phyloP scores from a whole-genome alignment of 2,329 filamentous ascomycete species.

The Fusarium marasasianum region DNA sequence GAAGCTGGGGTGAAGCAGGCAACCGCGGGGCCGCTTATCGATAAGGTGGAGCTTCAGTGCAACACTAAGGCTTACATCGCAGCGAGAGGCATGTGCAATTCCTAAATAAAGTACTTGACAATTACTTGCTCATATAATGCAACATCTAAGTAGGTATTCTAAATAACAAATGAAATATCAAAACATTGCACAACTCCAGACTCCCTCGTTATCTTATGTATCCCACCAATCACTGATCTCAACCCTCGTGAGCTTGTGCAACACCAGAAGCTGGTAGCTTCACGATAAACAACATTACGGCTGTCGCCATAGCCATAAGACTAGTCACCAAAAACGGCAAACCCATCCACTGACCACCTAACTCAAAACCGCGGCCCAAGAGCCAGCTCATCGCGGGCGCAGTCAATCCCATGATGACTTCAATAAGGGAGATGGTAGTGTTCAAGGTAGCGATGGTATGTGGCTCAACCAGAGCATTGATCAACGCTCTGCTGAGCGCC shows the following conservation, averaged over 20 bases:
- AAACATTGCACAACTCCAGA: not conserved
- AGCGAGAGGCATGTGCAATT: not conserved
- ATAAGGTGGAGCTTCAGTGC: constrained; percentile 15
- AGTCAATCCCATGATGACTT: constrained; percentile 58
- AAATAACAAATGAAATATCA: not conserved
- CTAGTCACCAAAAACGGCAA: constrained; percentile 58
- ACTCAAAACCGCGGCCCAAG: constrained; percentile 55
- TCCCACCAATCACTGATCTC: not conserved
- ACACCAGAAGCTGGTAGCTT: constrained; percentile 37
- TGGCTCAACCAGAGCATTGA: constrained; percentile 63
- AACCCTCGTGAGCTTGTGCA: constrained; percentile 28
- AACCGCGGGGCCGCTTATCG: constrained; percentile 40
- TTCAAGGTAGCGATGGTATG: constrained; percentile 65
- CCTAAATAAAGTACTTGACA: not conserved
- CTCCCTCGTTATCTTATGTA: not conserved
- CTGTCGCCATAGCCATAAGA: constrained; percentile 43
- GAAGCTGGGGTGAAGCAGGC: constrained; percentile 39
- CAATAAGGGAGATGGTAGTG: constrained; percentile 60
- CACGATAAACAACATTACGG: constrained; percentile 45
- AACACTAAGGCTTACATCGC: not conserved
- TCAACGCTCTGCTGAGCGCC: constrained; percentile 57
- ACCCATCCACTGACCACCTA: constrained; percentile 60
- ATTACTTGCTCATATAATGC: not conserved
- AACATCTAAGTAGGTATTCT: not conserved
- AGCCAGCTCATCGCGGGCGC: constrained; percentile 58